phyloP scores from a whole-genome alignment of 2,329 filamentous ascomycete species.

The Penicillium capsulatum region DNA sequence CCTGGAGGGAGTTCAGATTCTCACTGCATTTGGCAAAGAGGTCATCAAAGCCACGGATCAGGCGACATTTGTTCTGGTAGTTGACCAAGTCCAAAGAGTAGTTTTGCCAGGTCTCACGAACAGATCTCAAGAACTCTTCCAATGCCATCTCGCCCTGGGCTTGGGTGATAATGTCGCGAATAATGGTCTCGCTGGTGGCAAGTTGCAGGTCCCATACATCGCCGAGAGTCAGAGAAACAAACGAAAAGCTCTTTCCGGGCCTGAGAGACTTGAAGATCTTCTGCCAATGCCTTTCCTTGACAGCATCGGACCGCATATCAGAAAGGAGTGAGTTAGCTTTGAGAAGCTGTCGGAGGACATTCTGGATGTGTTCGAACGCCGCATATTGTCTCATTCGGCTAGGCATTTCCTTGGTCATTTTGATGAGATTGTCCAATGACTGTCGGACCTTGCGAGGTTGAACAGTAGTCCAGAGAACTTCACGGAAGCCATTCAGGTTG shows the following conservation, averaged over 20 bases:
- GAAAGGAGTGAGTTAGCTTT: constrained; percentile 85
- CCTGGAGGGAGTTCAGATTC: constrained; percentile 93
- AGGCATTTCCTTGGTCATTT: constrained; percentile 99
- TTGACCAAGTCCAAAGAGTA: constrained; percentile 92
- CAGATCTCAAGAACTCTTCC: constrained; percentile 94
- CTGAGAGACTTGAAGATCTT: constrained; percentile 97
- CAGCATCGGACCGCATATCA: constrained; percentile 93
- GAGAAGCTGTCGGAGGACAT: constrained; percentile 76
- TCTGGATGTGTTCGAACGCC: constrained; percentile 98
- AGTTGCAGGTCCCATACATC: constrained; percentile 98
- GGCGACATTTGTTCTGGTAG: constrained; percentile 95
- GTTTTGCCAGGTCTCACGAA: constrained; percentile 93
- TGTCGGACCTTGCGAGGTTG: constrained; percentile 89
- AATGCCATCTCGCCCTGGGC: constrained; percentile 97
- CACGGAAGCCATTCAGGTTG: constrained; percentile 87
- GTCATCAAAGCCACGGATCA: constrained; percentile 97
- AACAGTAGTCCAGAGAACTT: constrained; percentile 90
- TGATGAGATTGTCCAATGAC: constrained; percentile 85
- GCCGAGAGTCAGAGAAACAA: constrained; percentile 91
- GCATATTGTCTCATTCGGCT: constrained; percentile 98
- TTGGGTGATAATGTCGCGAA: constrained; percentile 89
- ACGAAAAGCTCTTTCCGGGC: constrained; percentile 88
- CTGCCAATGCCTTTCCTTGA: constrained; percentile 93
- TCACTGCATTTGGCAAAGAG: constrained; percentile 98
- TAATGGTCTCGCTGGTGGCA: constrained; percentile 76